Evolutionary conservation across 2,329 filamentous ascomycete genomes (phyloP).

Genomic region (Aspergillus costaricaensis): DNA sequence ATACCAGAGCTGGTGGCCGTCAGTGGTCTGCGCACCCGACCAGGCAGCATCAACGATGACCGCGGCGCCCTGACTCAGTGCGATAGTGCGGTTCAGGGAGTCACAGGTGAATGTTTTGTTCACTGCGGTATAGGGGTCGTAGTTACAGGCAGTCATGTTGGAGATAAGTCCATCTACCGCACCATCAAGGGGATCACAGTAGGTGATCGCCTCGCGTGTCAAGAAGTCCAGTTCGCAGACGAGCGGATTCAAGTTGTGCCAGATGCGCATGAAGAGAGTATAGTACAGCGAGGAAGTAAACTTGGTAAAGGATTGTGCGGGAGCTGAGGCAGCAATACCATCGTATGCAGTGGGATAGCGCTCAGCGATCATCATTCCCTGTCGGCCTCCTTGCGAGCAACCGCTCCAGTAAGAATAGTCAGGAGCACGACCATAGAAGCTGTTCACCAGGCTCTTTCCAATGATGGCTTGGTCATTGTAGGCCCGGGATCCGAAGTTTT

Average conservation of each 20-base stretch:
- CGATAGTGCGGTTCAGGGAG: background rate
- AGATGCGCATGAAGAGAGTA: background rate
- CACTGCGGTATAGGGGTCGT: slow-evolving; percentile 2
- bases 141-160: background rate
- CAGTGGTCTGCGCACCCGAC: slow-evolving; percentile 37
- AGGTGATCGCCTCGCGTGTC: background rate
- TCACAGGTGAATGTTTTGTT: slow-evolving; percentile 1
- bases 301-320: slow-evolving; percentile 24
- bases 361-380: slow-evolving; percentile 48
- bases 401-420: slow-evolving; percentile 48
- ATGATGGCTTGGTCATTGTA: slow-evolving; percentile 23
- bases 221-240: background rate
- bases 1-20: slow-evolving; percentile 50
- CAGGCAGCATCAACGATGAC: slow-evolving; percentile 12
- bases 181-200: slow-evolving; percentile 9
- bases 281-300: slow-evolving; percentile 2
- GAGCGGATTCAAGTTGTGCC: background rate
- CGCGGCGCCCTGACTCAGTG: slow-evolving; percentile 9
- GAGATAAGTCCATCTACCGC: slow-evolving; percentile 9
- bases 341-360: slow-evolving; percentile 49
- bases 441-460: slow-evolving; percentile 28
- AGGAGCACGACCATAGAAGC: slow-evolving; percentile 34
- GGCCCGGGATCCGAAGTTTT: slow-evolving; percentile 3
- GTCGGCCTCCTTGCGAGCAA: slow-evolving; percentile 49
- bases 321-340: slow-evolving; percentile 47